Base-by-base conservation (phyloP, 2,329 filamentous ascomycete genomes). In the Neophaeococcomyces aloes region DNA sequence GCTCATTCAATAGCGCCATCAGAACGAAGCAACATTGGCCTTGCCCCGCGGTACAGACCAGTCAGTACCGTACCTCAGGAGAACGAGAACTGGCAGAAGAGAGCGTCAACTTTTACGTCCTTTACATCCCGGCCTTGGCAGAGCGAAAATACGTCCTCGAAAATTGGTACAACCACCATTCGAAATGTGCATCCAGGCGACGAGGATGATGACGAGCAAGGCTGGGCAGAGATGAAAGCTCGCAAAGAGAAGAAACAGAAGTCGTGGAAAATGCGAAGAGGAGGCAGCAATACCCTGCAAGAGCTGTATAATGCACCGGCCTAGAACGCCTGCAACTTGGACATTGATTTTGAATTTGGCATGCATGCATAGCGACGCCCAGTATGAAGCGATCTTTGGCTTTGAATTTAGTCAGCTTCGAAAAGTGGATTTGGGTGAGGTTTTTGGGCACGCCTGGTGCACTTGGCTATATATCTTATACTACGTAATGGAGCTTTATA, bases 1-100 rank as follows among this genome's bases (percentile, higher is more conserved):
- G 76, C 87, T 1, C 79, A 87, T 1, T 96, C 89, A 1, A 94
- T 98, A 53, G 89, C 91, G 2, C 91, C 91, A 1, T 94, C 86
- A 4, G 91, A 96, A 66, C 82, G 91, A 48, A 96, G 88, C 70
- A 96, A 93, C 61, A 70, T 95, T 48, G 91, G 91, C 13, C 74
- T 94, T 41, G 87, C 91, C 7, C 81, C 86, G 25, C 79, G 91
- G 34, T 98, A 98, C 65, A 78, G 91, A 35, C 87, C 91, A 1
- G 89, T 96, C 1, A 87, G 85, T 0, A 81, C 82, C 32, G 68
- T 73, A 43, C 50, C 52, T 3, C 56, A 55, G 4, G 36, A 51
- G 8, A 18, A 27, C 7, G 56, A 55, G 4, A 38, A 51, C 21
- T 40, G 48, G 18, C 32, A 45, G 18, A 50, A 49, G 23, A 56